These are phyloP conservation scores for Cryptosporidium felis DNA, from an alignment of 169 alveolate species.

Conservation along the genomic window DNA sequence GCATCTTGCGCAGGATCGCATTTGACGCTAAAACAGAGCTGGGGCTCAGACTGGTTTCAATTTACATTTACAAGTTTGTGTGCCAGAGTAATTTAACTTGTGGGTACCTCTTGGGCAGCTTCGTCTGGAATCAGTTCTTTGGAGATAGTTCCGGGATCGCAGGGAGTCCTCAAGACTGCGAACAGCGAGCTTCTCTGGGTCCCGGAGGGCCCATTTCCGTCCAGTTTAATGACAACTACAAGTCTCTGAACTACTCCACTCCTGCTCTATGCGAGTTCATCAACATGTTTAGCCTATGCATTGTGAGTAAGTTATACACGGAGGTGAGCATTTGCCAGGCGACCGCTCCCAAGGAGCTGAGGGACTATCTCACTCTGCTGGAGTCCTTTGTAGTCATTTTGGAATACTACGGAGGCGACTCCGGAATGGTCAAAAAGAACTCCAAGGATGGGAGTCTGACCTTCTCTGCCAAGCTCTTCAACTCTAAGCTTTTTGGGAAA, in stretches of 20 bases:
- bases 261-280: slow-evolving; percentile 27
- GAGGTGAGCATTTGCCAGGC: slow-evolving; percentile 33
- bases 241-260: slow-evolving; percentile 27
- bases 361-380: slow-evolving; percentile 14
- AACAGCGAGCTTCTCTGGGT: not conserved
- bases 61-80: slow-evolving; percentile 19
- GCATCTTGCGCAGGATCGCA: slow-evolving; percentile 3
- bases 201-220: not conserved
- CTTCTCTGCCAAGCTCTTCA: slow-evolving; percentile 23
- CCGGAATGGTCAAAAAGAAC: slow-evolving; percentile 1
- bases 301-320: slow-evolving; percentile 25
- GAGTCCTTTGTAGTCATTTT: not conserved
- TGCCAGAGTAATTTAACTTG: slow-evolving; percentile 3
- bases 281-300: slow-evolving; percentile 27
- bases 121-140: slow-evolving; percentile 20
- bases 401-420: slow-evolving; percentile 25
- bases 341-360: not conserved
- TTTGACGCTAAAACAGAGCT: not conserved
- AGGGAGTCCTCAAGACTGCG: not conserved
- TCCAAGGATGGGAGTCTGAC: slow-evolving; percentile 44
- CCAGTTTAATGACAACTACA: slow-evolving; percentile 22
- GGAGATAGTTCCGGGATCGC: too few species aligned
- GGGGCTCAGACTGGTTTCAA: slow-evolving; percentile 27
- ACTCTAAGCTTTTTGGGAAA: slow-evolving; percentile 21
- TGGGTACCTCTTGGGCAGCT: slow-evolving; percentile 22